Conservation (phyloP, 2,329 filamentous ascomycete genomes). For the Exophiala sp. region DNA sequence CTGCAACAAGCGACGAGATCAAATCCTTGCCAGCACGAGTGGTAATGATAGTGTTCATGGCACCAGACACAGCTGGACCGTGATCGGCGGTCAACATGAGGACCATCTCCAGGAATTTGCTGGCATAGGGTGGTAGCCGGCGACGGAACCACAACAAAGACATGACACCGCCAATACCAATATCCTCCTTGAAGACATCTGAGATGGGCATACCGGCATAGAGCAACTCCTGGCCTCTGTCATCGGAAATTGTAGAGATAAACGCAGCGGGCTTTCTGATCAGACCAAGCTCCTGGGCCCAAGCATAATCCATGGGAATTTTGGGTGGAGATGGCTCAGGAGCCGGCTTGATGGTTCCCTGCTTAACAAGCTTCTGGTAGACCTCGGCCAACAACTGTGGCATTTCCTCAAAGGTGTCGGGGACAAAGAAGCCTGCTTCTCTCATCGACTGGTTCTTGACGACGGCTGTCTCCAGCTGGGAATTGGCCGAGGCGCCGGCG, state of each 20-base stretch:
- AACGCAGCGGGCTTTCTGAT: constrained; percentile 99
- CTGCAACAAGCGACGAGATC: constrained; percentile 88
- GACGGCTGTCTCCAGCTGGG: constrained; percentile 92
- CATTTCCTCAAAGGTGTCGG: constrained; percentile 94
- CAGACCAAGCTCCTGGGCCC: constrained; percentile 98
- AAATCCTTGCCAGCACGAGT: constrained; percentile 98
- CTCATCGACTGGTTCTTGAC: constrained; percentile 97
- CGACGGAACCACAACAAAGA: constrained; percentile 99
- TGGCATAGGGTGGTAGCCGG: constrained; percentile 89
- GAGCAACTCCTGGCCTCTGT: constrained; percentile 97
- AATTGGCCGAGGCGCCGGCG: constrained; percentile 98
- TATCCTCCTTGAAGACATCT: constrained; percentile 98
- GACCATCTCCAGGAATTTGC: constrained; percentile 99
- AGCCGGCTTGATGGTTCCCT: constrained; percentile 77
- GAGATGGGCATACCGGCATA: constrained; percentile 99
- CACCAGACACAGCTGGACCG: constrained; percentile 96
- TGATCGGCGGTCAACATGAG: constrained; percentile 99
- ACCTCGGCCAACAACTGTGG: constrained; percentile 68
- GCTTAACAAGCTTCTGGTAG: constrained; percentile 80
- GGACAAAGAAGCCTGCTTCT: constrained; percentile 89
- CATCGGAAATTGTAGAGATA: constrained; percentile 99
- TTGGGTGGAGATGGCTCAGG: constrained; percentile 91
- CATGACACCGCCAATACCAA: constrained; percentile 99
- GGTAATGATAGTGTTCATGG: constrained; percentile 99
- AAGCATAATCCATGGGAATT: constrained; percentile 99